Evolutionary conservation across 108 stramenopile species (phyloP), one percentile per base, ranked within the genome.

Genomic region (Fragilaria crotonensis): DNA sequence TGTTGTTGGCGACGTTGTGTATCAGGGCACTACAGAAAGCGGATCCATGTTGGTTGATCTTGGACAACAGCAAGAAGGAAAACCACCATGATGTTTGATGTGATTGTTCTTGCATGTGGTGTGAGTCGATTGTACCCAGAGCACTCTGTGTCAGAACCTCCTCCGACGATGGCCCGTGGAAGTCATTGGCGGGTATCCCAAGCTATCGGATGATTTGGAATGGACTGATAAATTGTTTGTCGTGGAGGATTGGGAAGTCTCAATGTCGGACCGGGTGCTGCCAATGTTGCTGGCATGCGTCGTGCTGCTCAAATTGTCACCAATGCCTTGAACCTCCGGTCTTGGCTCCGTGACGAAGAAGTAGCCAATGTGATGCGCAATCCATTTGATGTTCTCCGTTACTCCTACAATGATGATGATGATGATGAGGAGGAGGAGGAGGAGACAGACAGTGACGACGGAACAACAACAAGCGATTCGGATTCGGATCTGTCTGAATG

Each of bases 251-350:
- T 88, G 48, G 75, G 72, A 31, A 44, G 45, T 20, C 67, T 88
- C 20, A 76, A 81, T 52, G 60, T 72, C 7, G 86, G 86, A 1
- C 86, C 86, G 0, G 86, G 83, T 64, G 78, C 72, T 14, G 80
- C 57, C 17, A 88, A 88, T 70, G 50, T 84, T 4, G 83, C 81
- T 81, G 86, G 86, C 23, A 78, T 79, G 33, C 59, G 78, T 23
- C 66, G 86, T 25, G 80, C 73, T 53, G 80, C 86, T 25, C 54
- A 71, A 3, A 61, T 78, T 21, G 75, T 79, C 30, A 66, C 84
- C 2, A 72, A 74, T 50, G 31, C 70, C 4, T 27, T 85, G 52
- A 71, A 70, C 20, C 64, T 72, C 27, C 72, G 68, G 23, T 47
- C 47, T 11, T 81, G 80, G 80, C 63, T 81, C 9, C 64, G 77